A percentile compares a stretch with the other conserved stretches of the same genome.
These are phyloP conservation scores for Oryza meyeriana DNA, from an alignment of 176 grass and related monocot species.

Conservation along the genomic window DNA sequence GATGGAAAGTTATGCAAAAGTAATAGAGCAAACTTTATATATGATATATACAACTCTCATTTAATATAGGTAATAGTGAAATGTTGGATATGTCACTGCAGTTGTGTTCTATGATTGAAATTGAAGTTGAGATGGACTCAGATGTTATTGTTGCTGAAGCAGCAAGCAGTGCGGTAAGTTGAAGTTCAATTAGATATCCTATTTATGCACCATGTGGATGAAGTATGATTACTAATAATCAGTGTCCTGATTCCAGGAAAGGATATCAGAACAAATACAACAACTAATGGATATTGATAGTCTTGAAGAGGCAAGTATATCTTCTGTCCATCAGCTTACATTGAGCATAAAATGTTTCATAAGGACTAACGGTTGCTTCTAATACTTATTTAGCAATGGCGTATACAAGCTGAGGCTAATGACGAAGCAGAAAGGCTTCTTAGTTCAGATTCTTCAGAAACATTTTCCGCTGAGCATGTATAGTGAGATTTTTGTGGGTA, in stretches of 20 bases:
- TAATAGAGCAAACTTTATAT: slow-evolving; percentile 36
- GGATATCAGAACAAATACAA: slow-evolving; percentile 89
- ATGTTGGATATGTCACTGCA: slow-evolving; percentile 33
- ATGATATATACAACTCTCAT: slow-evolving; percentile 7
- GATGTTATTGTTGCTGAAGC: slow-evolving; percentile 96
- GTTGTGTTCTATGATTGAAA: slow-evolving; percentile 99
- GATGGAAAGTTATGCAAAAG: slow-evolving; percentile 90
- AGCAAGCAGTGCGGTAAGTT: slow-evolving; percentile 79
- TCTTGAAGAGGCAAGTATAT: slow-evolving; percentile 88
- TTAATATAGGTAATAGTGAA: not conserved
- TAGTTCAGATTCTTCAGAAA: slow-evolving; percentile 60
- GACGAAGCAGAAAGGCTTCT: slow-evolving; percentile 98
- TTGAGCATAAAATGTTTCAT: not conserved
- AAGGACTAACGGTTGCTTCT: slow-evolving; percentile 29
- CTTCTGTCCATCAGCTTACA: not conserved
- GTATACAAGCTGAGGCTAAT: slow-evolving; percentile 95
- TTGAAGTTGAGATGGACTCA: slow-evolving; percentile 98
- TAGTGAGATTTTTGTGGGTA: slow-evolving; percentile 34
- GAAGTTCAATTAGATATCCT: slow-evolving; percentile 39
- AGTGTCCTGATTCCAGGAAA: slow-evolving; percentile 54
- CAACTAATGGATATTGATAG: slow-evolving; percentile 97
- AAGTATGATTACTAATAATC: slow-evolving; percentile 11
- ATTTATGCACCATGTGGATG: not conserved
- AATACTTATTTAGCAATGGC: slow-evolving; percentile 72
- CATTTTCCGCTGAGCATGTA: slow-evolving; percentile 43